These are phyloP conservation scores for Neospermospora avenae DNA, from an alignment of 2,329 filamentous ascomycete genomes.

Conservation along the genomic window DNA sequence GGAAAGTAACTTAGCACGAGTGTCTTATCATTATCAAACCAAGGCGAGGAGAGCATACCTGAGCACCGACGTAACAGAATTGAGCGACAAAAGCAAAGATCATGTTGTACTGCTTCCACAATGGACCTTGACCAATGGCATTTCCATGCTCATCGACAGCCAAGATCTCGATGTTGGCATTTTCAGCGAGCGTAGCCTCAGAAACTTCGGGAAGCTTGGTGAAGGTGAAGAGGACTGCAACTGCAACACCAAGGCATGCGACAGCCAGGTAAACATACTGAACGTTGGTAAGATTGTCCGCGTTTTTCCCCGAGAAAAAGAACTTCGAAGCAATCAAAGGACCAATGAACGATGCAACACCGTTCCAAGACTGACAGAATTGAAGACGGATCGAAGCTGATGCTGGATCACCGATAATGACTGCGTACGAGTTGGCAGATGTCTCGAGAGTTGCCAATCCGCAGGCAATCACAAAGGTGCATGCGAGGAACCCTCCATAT, in stretches of 20 bases:
- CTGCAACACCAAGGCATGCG: constrained; percentile 65
- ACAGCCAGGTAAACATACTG: constrained; percentile 83
- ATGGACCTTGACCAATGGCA: constrained; percentile 44
- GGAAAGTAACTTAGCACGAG: not conserved
- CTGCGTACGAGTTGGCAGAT: constrained; percentile 70
- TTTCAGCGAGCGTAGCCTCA: constrained; percentile 43
- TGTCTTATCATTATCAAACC: too few relatives aligned
- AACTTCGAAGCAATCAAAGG: constrained; percentile 71
- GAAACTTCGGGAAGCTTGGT: constrained; percentile 60
- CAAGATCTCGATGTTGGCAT: constrained; percentile 41
- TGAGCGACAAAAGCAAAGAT: constrained; percentile 76
- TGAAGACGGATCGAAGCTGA: constrained; percentile 73
- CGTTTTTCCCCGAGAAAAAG: constrained; percentile 58
- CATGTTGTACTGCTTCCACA: constrained; percentile 69
- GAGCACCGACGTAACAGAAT: constrained; percentile 74
- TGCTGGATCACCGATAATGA: constrained; percentile 68
- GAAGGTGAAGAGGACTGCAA: constrained; percentile 66
- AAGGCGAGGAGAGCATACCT: not conserved
- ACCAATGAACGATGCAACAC: constrained; percentile 68
- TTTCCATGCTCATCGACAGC: constrained; percentile 50
- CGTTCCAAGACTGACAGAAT: constrained; percentile 72
- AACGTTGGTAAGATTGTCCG: constrained; percentile 70
- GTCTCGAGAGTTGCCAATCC: constrained; percentile 76
- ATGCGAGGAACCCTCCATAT: constrained; percentile 74
- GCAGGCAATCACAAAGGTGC: constrained; percentile 70